Percentiles rank a stretch among this genome's conserved stretches.
These are phyloP conservation scores for Talaromyces atroroseus DNA, from an alignment of 2,329 filamentous ascomycete species.

Conservation along the genomic window DNA sequence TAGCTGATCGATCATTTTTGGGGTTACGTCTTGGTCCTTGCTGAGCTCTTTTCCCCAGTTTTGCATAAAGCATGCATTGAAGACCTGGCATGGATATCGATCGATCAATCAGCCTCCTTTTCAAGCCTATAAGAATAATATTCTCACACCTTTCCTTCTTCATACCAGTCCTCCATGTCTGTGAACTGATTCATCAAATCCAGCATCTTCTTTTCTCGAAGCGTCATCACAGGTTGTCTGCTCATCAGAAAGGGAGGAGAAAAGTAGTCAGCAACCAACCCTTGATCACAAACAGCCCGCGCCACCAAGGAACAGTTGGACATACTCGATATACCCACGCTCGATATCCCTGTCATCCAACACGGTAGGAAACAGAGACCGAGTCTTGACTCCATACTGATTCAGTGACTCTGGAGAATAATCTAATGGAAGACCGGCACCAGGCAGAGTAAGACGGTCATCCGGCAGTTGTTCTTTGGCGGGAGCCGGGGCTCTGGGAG, in stretches of 20 bases:
- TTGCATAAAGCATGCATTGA: conserved; percentile 25
- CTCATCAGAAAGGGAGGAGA: background rate
- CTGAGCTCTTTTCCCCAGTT: conserved; percentile 29
- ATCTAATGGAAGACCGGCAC: conserved; percentile 29
- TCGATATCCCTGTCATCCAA: conserved; percentile 29
- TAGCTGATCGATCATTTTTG: conserved; percentile 34
- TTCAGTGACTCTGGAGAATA: conserved; percentile 20
- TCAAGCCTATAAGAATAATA: background rate
- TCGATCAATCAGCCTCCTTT: background rate
- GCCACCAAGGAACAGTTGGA: background rate
- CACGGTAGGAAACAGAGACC: conserved; percentile 28
- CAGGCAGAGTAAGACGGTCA: conserved; percentile 25
- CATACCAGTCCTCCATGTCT: conserved; percentile 37
- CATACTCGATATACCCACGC: conserved; percentile 25
- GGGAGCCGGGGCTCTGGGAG: background rate
- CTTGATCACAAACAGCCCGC: background rate
- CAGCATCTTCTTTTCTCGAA: conserved; percentile 38
- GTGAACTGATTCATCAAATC: conserved; percentile 36
- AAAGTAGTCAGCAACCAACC: background rate
- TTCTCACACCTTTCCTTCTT: conserved; percentile 22
- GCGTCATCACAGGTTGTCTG: conserved; percentile 25
- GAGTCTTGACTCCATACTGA: conserved; percentile 25
- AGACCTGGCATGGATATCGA: conserved; percentile 20
- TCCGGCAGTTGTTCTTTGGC: conserved; percentile 12
- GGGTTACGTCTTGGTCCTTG: conserved; percentile 24